These are phyloP conservation scores for Coprinellus micaceus DNA, from an alignment of 768 basidiomycete genomes.

Conservation along the genomic window DNA sequence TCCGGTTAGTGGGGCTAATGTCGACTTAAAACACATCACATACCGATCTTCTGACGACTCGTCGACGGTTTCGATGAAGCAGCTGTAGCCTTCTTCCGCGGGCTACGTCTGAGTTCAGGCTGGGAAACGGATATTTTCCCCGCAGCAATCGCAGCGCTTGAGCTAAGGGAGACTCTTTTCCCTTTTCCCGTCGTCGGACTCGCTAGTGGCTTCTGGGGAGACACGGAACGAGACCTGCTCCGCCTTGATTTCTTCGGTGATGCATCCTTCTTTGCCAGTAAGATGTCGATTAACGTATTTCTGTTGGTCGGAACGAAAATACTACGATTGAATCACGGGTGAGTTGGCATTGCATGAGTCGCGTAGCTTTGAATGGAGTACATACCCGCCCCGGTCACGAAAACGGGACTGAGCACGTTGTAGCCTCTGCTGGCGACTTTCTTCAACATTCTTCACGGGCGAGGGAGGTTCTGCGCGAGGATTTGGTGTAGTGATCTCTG, in stretches of 20 bases:
- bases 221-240: conserved; percentile 1
- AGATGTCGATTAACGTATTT: conserved; percentile 9
- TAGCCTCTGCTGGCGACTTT: conserved; percentile 57
- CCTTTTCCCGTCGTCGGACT: conserved; percentile 3
- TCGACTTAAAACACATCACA: background rate
- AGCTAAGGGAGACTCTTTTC: conserved; percentile 3
- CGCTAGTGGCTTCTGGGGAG: conserved; percentile 6
- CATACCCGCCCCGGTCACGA: conserved; percentile 65
- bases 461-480: conserved; percentile 7
- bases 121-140: conserved; percentile 1
- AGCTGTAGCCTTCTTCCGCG: conserved; percentile 4
- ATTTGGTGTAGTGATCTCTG: conserved; percentile 2
- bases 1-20: too few species aligned
- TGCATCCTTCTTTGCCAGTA: conserved; percentile 2
- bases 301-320: conserved; percentile 9
- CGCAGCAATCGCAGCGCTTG: background rate
- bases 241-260: conserved; percentile 7
- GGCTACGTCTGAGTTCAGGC: conserved; percentile 3
- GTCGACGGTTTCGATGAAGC: background rate
- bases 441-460: conserved; percentile 37
- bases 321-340: background rate
- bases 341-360: too few species aligned
- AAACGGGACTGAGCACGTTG: conserved; percentile 64
- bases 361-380: background rate
- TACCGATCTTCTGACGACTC: background rate